phyloP scores from a whole-genome alignment of 768 basidiomycete species.

The Mycena venus region DNA sequence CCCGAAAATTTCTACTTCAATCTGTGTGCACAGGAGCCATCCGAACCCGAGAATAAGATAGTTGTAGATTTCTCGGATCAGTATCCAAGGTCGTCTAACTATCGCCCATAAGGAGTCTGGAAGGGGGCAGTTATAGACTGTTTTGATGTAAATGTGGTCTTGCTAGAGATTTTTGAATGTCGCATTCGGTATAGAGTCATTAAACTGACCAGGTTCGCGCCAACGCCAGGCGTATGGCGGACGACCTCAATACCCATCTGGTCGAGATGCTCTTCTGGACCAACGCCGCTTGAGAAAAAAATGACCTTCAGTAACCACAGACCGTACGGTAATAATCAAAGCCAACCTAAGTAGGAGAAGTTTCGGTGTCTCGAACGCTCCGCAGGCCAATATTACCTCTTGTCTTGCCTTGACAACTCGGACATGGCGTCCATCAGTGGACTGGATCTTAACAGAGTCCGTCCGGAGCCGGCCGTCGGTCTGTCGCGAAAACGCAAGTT shows the following conservation, averaged over 20 bases:
- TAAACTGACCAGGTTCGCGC: slow-evolving; percentile 1
- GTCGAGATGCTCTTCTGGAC: slow-evolving; percentile 13
- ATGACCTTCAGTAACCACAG: background rate
- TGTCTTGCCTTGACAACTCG: background rate
- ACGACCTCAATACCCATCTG: slow-evolving; percentile 12
- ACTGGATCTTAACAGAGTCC: slow-evolving; percentile 3
- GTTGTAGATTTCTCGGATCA: background rate
- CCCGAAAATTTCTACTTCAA: background rate
- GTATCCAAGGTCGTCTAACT: background rate
- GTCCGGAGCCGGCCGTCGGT: background rate
- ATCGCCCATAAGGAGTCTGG: slow-evolving; percentile 13
- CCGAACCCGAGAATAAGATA: too few species aligned
- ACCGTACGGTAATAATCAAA: background rate
- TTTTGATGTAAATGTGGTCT: slow-evolving; percentile 2
- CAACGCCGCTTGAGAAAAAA: slow-evolving; percentile 1
- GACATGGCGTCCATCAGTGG: background rate
- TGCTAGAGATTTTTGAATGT: too few species aligned
- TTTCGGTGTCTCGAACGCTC: slow-evolving; percentile 8
- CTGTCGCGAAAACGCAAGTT: background rate
- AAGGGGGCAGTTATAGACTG: slow-evolving; percentile 11
- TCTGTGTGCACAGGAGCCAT: background rate
- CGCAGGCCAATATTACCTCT: slow-evolving; percentile 16
- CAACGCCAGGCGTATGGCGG: background rate
- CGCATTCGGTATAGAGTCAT: background rate
- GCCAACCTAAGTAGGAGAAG: slow-evolving; percentile 15